These are phyloP conservation scores for Termitomyces sp. DNA, from an alignment of 768 basidiomycete species.

Conservation along the genomic window DNA sequence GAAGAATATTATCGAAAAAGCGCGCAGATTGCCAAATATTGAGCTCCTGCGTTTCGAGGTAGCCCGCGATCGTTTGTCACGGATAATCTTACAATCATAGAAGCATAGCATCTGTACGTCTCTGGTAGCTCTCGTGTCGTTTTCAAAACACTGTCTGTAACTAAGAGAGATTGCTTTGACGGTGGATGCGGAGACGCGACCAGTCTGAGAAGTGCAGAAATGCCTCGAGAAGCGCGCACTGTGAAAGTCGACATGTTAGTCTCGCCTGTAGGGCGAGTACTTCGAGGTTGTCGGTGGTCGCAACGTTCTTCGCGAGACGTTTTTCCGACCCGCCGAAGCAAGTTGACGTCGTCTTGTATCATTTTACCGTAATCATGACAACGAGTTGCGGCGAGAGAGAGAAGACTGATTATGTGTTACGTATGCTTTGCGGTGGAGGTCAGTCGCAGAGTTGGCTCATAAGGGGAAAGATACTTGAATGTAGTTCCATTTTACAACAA, in stretches of 20 bases:
- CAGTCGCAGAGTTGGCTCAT: no score
- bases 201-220: background rate
- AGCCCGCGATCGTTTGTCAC: background rate
- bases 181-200: constrained; percentile 1
- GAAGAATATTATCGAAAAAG: constrained; percentile 5
- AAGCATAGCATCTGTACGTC: background rate
- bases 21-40: background rate
- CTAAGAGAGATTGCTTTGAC: constrained; percentile 6
- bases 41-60: constrained; percentile 1
- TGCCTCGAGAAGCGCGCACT: background rate
- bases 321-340: background rate
- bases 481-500: background rate
- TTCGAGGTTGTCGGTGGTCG: background rate
- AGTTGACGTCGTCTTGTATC: background rate
- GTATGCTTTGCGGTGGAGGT: background rate
- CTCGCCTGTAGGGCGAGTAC: background rate
- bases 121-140: constrained; percentile 4
- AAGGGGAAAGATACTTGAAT: background rate
- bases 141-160: background rate
- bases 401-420: background rate
- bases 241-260: constrained; percentile 4
- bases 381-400: background rate
- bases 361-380: background rate
- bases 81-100: background rate
- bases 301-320: constrained; percentile 2